phyloP scores from a whole-genome alignment of 2,329 filamentous ascomycete species.

The Colletotrichum noveboracense region DNA sequence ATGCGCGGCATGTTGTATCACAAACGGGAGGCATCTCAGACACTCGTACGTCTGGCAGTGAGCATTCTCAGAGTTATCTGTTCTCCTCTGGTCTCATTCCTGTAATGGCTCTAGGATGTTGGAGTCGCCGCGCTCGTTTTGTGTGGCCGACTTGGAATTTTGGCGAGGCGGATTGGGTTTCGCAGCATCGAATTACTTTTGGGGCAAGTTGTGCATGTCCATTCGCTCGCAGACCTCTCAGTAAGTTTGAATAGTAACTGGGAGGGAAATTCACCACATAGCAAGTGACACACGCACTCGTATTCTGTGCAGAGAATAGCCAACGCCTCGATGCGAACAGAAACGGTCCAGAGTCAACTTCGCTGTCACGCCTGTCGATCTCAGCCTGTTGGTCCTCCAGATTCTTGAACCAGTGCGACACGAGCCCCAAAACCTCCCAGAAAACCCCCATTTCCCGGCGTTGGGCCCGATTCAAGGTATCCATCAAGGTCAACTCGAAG shows the following conservation, averaged over 20 bases:
- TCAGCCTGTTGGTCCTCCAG: background rate
- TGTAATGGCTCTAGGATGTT: no score
- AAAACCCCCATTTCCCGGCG: background rate
- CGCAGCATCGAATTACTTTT: background rate
- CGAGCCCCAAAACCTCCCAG: background rate
- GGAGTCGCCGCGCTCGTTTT: no score
- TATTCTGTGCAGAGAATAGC: background rate
- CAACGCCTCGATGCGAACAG: background rate
- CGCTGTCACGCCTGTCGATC: background rate
- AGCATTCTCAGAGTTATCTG: no score
- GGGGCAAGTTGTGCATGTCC: background rate
- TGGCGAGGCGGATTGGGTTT: background rate
- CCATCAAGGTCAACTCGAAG: background rate
- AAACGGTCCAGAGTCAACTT: background rate
- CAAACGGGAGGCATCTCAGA: background rate
- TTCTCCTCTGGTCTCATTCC: no score
- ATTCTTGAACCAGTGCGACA: background rate
- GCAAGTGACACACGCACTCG: background rate
- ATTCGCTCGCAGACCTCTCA: background rate
- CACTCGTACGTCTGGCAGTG: no score
- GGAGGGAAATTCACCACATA: background rate
- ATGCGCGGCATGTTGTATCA: background rate
- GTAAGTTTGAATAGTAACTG: background rate
- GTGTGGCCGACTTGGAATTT: no score
- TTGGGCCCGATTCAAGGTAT: background rate